These are phyloP conservation scores for Naumovozyma castellii DNA, from an alignment of 805 yeast genomes.

Conservation along the genomic window DNA sequence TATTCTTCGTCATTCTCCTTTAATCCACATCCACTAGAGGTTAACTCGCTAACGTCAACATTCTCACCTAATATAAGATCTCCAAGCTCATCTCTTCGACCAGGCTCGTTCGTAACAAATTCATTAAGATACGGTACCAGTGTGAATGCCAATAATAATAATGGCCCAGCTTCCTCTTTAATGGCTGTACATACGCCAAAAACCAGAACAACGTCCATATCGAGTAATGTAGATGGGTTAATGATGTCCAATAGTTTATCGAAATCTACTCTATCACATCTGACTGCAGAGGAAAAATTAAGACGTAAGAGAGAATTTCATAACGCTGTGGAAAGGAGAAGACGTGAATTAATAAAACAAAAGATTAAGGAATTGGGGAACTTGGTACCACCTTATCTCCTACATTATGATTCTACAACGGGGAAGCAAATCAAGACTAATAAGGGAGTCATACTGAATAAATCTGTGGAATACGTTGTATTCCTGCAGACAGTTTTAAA, in stretches of 20 bases:
- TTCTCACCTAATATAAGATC: slow-evolving; percentile 15
- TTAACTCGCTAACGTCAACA: slow-evolving; percentile 7
- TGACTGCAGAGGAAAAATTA: slow-evolving; percentile 50
- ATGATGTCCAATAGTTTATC: slow-evolving; percentile 13
- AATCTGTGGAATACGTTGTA: slow-evolving; percentile 70
- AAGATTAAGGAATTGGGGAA: slow-evolving; percentile 75
- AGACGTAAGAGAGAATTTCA: slow-evolving; percentile 80
- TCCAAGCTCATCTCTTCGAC: slow-evolving; percentile 26
- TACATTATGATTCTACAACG: slow-evolving; percentile 35
- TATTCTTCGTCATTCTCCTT: slow-evolving; percentile 21
- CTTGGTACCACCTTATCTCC: slow-evolving; percentile 67
- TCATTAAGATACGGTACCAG: slow-evolving; percentile 21
- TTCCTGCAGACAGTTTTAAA: slow-evolving; percentile 54
- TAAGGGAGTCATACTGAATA: slow-evolving; percentile 66
- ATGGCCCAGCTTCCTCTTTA: slow-evolving; percentile 5
- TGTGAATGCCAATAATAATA: slow-evolving; percentile 11
- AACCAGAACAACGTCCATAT: slow-evolving; percentile 27
- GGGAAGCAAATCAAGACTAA: slow-evolving; percentile 71
- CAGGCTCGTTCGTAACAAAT: slow-evolving; percentile 22
- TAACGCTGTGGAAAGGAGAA: slow-evolving; percentile 86
- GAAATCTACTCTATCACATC: slow-evolving; percentile 9
- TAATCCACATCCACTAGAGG: slow-evolving; percentile 18
- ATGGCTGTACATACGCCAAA: slow-evolving; percentile 14
- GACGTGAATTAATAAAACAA: slow-evolving; percentile 85
- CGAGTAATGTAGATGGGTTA: slow-evolving; percentile 1